Evolutionary conservation across 2,329 filamentous ascomycete genomes (phyloP), one percentile per base, ranked within the genome.

Genomic region (Verticillium nonalfalfae): DNA sequence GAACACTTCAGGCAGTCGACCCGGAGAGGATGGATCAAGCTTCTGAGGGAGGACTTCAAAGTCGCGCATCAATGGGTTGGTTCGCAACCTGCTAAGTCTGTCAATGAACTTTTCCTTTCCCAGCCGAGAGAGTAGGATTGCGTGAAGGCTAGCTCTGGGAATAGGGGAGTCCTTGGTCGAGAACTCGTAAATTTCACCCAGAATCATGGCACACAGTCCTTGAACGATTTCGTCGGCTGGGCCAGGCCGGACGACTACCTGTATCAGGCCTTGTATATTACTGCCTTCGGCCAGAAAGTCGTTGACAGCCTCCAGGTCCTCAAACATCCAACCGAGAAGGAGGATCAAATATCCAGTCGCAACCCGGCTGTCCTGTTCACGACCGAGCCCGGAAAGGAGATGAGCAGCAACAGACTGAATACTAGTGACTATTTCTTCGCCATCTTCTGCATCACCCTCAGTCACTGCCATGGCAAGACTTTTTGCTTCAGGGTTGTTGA

Each of bases 161-260:
- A 99, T 89, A 0, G 95, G 92, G 0, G 94, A 98, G 74, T 99
- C 95, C 72, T 96, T 97, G 0, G 94, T 97, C 10, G 94, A 98
- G 70, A 98, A 99, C 70, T 99, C 95, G 72, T 98, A 99, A 4
- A 95, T 83, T 21, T 96, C 88, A 10, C 94, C 95, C 1, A 98
- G 81, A 0, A 99, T 78, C 71, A 93, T 87, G 15, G 93, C 90
- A 71, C 90, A 92, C 13, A 99, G 81, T 1, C 95, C 95, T 66
- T 91, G 90, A 14, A 94, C 81, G 36, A 96, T 78, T 62, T 87
- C 87, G 13, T 85, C 85, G 34, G 82, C 75, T 66, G 82, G 77
- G 26, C 66, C 64, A 63, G 88, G 85, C 65, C 88, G 88, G 21
- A 81, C 71, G 50, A 91, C 86, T 34, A 87, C 85, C 68, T 95